Evolutionary conservation across 768 basidiomycete species (phyloP).

Genomic region (Hericium alpestre): DNA sequence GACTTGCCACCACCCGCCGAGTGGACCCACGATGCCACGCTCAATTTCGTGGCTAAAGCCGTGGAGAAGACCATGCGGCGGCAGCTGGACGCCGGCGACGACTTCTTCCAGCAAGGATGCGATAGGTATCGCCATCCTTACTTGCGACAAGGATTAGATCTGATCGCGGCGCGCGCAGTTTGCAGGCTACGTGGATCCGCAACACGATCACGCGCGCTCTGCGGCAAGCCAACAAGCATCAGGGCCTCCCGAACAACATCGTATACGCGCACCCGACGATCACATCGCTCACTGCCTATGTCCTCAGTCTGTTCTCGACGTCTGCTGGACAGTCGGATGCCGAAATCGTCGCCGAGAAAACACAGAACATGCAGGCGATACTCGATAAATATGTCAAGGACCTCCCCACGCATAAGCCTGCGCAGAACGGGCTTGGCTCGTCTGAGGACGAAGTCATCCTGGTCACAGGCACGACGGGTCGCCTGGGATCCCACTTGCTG

Average conservation of each 20-base stretch:
- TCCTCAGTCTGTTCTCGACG: conserved; percentile 4
- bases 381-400: conserved; percentile 28
- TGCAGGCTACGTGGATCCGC: conserved; percentile 25
- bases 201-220: conserved; percentile 22
- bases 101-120: conserved; percentile 13
- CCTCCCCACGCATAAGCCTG: conserved; percentile 9
- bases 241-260: conserved; percentile 19
- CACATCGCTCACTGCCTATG: conserved; percentile 15
- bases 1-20: neutral
- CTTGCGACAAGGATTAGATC: no score
- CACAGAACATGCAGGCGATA: conserved; percentile 24
- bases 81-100: conserved; percentile 7
- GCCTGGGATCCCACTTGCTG: conserved; percentile 20
- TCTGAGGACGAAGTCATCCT: conserved; percentile 17
- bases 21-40: neutral
- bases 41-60: neutral
- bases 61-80: conserved; percentile 11
- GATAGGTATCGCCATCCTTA: conserved; percentile 1
- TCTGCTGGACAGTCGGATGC: conserved; percentile 3
- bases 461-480: conserved; percentile 25
- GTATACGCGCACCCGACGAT: conserved; percentile 33
- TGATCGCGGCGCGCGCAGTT: conserved; percentile 7
- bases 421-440: neutral
- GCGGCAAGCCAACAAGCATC: conserved; percentile 9
- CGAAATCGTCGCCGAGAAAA: conserved; percentile 5